Percentiles rank a stretch among this genome's conserved stretches.
Conservation (phyloP, 768 basidiomycete species). For the Leccinum imitatum region DNA sequence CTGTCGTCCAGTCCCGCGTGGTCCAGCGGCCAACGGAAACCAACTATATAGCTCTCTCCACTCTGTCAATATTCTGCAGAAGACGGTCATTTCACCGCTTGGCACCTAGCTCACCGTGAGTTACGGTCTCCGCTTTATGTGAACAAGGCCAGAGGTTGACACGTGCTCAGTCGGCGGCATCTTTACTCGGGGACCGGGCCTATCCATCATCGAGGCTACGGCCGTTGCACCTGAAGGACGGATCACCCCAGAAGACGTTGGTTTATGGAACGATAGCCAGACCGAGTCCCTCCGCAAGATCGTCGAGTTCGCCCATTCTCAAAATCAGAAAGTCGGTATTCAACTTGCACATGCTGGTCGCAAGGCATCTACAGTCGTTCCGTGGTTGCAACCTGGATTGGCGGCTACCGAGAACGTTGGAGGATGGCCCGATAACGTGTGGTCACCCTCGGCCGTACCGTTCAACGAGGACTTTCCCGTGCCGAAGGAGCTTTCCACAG, state of each 20-base stretch:
- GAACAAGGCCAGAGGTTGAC: not conserved
- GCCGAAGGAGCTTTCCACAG: conserved; percentile 56
- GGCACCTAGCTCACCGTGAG: conserved; percentile 54
- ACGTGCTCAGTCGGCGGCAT: conserved; percentile 38
- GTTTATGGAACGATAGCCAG: conserved; percentile 65
- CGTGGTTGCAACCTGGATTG: conserved; percentile 50
- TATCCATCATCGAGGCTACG: conserved; percentile 65
- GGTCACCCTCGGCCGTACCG: conserved; percentile 54
- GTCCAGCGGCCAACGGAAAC: not conserved
- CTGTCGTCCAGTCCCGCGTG: not conserved
- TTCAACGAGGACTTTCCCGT: conserved; percentile 43
- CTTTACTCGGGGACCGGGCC: conserved; percentile 51
- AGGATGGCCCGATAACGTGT: conserved; percentile 57
- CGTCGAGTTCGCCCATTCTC: conserved; percentile 71
- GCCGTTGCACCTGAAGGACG: conserved; percentile 60
- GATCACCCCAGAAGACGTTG: conserved; percentile 65
- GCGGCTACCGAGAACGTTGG: conserved; percentile 38
- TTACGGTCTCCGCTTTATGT: not conserved
- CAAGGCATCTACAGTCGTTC: conserved; percentile 65
- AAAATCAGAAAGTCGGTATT: conserved; percentile 67
- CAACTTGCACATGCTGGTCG: conserved; percentile 80
- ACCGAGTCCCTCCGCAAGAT: conserved; percentile 46
- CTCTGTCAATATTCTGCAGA: conserved; percentile 61
- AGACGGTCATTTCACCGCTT: conserved; percentile 50
- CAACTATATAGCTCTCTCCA: conserved; percentile 43